Conservation (phyloP, 768 basidiomycete genomes). For the Lactarius hengduanensis region DNA sequence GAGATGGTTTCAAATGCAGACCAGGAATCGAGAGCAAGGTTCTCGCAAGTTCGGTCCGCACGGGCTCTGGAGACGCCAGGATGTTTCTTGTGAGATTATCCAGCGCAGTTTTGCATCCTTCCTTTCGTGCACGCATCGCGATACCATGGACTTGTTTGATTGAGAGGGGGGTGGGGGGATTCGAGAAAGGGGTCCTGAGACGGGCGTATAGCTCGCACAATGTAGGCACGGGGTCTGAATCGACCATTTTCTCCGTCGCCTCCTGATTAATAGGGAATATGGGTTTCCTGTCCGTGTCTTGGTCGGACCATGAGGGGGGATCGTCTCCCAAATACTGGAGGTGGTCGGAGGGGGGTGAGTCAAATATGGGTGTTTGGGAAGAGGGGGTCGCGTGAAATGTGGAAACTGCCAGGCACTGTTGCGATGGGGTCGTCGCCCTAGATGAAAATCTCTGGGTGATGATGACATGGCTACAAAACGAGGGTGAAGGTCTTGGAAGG, state of each 20-base stretch:
- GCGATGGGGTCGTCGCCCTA: constrained; percentile 14
- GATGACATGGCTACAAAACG: constrained; percentile 17
- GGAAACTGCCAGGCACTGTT: constrained; percentile 5
- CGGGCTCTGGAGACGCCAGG: constrained; percentile 33
- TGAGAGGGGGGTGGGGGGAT: constrained; percentile 25
- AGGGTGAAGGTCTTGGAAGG: constrained; percentile 41
- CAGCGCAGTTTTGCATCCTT: constrained; percentile 37
- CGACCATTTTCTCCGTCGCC: constrained; percentile 8
- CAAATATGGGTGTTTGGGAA: background rate
- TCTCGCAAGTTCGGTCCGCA: constrained; percentile 14
- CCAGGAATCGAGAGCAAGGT: constrained; percentile 16
- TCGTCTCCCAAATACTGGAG: background rate
- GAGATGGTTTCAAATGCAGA: constrained; percentile 10
- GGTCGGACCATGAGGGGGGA: background rate
- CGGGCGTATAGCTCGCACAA: constrained; percentile 1
- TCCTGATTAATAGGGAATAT: background rate
- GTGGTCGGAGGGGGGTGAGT: background rate
- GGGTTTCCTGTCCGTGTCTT: background rate
- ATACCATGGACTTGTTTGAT: constrained; percentile 33
- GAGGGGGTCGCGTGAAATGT: constrained; percentile 4
- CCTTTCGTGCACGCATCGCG: constrained; percentile 35
- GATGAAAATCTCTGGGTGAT: constrained; percentile 16
- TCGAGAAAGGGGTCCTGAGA: constrained; percentile 7
- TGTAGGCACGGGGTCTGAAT: background rate
- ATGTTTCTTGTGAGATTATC: constrained; percentile 44